Percentiles rank a stretch among this genome's conserved stretches.
phyloP scores from a whole-genome alignment of 2,329 filamentous ascomycete genomes.

The Fusarium tricinctum region DNA sequence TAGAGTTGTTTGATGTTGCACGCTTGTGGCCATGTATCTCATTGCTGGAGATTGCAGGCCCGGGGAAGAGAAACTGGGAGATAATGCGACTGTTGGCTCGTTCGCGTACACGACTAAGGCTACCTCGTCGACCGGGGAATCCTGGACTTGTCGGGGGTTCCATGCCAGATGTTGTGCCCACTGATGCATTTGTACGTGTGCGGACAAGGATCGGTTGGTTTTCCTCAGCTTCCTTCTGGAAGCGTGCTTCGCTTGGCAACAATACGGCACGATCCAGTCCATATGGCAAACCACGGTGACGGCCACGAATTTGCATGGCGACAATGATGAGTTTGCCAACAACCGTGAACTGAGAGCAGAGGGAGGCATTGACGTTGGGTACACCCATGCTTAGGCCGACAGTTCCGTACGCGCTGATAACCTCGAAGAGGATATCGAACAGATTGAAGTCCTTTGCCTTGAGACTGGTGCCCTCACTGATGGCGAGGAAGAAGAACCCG shows the following conservation, averaged over 20 bases:
- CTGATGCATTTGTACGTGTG: constrained; percentile 55
- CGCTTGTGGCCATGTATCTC: constrained; percentile 49
- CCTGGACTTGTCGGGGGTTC: constrained; percentile 45
- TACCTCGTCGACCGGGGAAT: constrained; percentile 53
- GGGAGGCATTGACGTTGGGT: constrained; percentile 79
- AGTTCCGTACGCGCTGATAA: constrained; percentile 92
- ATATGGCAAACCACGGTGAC: constrained; percentile 77
- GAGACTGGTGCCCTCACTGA: constrained; percentile 83
- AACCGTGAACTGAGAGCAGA: constrained; percentile 84
- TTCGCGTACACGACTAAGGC: constrained; percentile 56
- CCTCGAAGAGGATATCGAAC: constrained; percentile 83
- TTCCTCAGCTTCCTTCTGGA: constrained; percentile 66
- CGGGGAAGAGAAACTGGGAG: constrained; percentile 63
- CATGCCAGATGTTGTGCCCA: constrained; percentile 50
- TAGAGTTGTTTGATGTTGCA: constrained; percentile 50
- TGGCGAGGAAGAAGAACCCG: constrained; percentile 91
- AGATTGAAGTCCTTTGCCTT: constrained; percentile 74
- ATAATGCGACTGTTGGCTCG: constrained; percentile 60
- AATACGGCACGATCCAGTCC: constrained; percentile 74
- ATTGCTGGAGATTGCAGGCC: constrained; percentile 57
- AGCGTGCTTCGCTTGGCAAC: constrained; percentile 69
- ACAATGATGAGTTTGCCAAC: constrained; percentile 79
- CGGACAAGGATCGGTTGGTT: constrained; percentile 58
- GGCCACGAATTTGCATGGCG: constrained; percentile 77
- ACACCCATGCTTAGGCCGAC: constrained; percentile 93